phyloP scores from a whole-genome alignment of 2,329 filamentous ascomycete species.

The Chaetomiaceae sp. region DNA sequence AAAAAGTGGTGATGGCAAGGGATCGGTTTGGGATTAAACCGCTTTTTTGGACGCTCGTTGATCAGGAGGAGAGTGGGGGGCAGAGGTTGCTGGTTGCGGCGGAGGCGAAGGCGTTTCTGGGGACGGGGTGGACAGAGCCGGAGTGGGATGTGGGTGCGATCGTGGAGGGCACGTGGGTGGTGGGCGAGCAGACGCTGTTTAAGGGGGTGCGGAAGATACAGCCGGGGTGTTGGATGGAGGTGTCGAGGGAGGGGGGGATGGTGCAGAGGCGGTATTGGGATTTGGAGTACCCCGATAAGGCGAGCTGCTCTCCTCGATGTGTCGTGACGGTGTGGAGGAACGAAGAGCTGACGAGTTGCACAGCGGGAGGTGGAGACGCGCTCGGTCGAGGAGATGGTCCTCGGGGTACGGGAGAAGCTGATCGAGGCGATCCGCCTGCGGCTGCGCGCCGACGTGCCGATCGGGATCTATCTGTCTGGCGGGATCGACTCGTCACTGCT shows the following conservation, averaged over 20 bases:
- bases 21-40: slow-evolving; percentile 55
- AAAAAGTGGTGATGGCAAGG: slow-evolving; percentile 41
- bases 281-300: slow-evolving; percentile 46
- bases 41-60: slow-evolving; percentile 43
- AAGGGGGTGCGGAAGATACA: slow-evolving; percentile 39
- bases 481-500: slow-evolving; percentile 53
- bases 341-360: neutral
- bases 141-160: slow-evolving; percentile 47
- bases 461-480: slow-evolving; percentile 51
- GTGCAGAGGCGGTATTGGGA: slow-evolving; percentile 47
- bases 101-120: slow-evolving; percentile 48
- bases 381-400: slow-evolving; percentile 44
- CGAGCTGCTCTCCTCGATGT: slow-evolving; percentile 12
- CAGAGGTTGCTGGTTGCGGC: slow-evolving; percentile 40
- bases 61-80: slow-evolving; percentile 4
- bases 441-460: slow-evolving; percentile 50
- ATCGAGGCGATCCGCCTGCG: slow-evolving; percentile 47
- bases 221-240: slow-evolving; percentile 40
- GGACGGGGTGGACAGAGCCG: slow-evolving; percentile 42
- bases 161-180: slow-evolving; percentile 37
- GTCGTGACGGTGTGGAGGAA: neutral
- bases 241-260: slow-evolving; percentile 31
- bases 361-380: slow-evolving; percentile 35
- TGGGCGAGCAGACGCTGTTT: slow-evolving; percentile 44
- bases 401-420: slow-evolving; percentile 42